Evolutionary conservation across 805 yeast species (phyloP).

Genomic region (Millerago galiae): DNA sequence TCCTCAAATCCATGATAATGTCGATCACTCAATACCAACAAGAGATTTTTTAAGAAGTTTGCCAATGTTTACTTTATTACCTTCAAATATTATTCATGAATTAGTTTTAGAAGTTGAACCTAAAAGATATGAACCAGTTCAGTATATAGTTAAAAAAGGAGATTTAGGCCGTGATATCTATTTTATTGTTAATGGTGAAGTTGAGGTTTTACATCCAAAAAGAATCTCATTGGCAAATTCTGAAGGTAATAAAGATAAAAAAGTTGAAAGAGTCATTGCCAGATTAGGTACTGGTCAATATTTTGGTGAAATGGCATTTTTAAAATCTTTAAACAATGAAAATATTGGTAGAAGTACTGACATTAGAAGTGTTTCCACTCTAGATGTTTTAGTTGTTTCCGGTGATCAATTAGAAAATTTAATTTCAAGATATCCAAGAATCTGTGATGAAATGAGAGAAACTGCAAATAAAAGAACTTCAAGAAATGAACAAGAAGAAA

Average conservation of each 20-base stretch:
- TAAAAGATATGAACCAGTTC: conserved; percentile 44
- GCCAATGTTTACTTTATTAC: conserved; percentile 53
- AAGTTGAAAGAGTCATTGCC: conserved; percentile 42
- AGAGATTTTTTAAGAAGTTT: conserved; percentile 52
- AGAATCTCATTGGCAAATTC: conserved; percentile 20
- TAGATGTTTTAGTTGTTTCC: conserved; percentile 55
- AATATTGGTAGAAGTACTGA: conserved; percentile 46
- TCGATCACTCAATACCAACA: conserved; percentile 49
- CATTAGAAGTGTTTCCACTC: conserved; percentile 53
- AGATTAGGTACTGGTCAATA: conserved; percentile 57
- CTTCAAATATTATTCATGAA: conserved; percentile 53
- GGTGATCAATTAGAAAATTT: conserved; percentile 48
- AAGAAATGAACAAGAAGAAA: conserved; percentile 3
- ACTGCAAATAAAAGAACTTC: conserved; percentile 49
- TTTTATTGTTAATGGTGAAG: conserved; percentile 62
- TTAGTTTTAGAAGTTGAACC: conserved; percentile 62
- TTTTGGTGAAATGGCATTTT: conserved; percentile 74
- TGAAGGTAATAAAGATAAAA: conserved; percentile 14
- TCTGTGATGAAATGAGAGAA: conserved; percentile 50
- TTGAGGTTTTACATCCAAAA: conserved; percentile 50
- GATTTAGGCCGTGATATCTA: conserved; percentile 58
- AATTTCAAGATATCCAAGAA: conserved; percentile 50
- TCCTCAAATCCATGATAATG: conserved; percentile 29
- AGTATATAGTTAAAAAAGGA: conserved; percentile 53
- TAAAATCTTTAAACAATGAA: conserved; percentile 32